Evolutionary conservation across 108 stramenopile species (phyloP).

Genomic region (Nitzschia sp.): DNA sequence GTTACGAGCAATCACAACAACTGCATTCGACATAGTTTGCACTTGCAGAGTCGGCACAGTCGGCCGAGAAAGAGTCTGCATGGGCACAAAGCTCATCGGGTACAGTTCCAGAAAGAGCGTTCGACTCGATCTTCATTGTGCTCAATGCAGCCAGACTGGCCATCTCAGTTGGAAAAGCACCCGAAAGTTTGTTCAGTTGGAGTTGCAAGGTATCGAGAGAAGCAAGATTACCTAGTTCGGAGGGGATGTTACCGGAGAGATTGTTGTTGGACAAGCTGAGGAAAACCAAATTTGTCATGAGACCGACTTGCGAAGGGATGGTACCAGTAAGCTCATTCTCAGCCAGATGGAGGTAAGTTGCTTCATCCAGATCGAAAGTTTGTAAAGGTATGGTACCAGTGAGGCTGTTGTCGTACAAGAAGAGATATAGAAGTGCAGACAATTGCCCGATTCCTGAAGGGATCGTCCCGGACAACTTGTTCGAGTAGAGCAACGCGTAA

Average conservation of each 20-base stretch:
- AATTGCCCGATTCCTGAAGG: background rate
- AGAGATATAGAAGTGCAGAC: background rate
- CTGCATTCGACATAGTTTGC: too few relatives aligned
- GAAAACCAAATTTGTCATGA: background rate
- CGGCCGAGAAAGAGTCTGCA: too few relatives aligned
- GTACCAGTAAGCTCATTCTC: background rate
- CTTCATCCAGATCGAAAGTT: background rate
- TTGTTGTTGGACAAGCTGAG: too few relatives aligned
- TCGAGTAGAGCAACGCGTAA: too few relatives aligned
- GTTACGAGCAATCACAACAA: too few relatives aligned
- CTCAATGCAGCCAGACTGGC: too few relatives aligned
- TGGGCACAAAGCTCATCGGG: too few relatives aligned
- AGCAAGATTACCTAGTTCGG: too few relatives aligned
- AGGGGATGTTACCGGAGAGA: too few relatives aligned
- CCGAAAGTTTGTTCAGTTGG: slow-evolving; percentile 16
- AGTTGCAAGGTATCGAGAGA: slow-evolving; percentile 2
- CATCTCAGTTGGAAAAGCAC: slow-evolving; percentile 3
- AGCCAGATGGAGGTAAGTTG: background rate
- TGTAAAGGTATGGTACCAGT: background rate
- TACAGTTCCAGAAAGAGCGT: too few relatives aligned
- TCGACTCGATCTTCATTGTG: too few relatives aligned
- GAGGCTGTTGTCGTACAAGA: background rate
- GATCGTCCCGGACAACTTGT: background rate
- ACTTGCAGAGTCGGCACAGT: too few relatives aligned
- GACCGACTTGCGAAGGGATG: background rate